These are phyloP conservation scores for Fraxinus cuspidata DNA, from an alignment of 257 asterid genomes.

Conservation along the genomic window DNA sequence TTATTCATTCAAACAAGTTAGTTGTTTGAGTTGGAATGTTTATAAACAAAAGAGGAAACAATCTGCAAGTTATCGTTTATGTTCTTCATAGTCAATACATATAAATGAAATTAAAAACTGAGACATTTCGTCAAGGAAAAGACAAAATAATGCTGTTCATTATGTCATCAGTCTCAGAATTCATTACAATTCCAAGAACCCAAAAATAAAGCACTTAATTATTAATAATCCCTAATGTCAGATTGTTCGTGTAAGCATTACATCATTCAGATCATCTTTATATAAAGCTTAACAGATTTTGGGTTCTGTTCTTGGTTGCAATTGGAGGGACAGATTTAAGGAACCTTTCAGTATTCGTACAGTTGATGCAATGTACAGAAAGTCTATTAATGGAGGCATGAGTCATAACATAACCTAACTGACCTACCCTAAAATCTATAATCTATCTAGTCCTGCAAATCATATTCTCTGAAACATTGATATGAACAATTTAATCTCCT, in stretches of 20 bases:
- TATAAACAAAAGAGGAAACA: constrained; percentile 19
- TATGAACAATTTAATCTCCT: no score
- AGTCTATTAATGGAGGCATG: constrained; percentile 20
- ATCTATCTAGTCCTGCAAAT: neutral
- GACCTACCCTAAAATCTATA: neutral
- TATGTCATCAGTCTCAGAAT: neutral
- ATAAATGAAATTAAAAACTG: neutral
- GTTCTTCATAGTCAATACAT: neutral
- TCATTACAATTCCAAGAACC: neutral
- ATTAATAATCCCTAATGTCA: constrained; percentile 26
- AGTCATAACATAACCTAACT: neutral
- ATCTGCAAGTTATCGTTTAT: constrained; percentile 9
- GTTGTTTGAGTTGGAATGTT: neutral
- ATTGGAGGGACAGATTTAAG: constrained; percentile 32
- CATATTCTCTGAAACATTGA: no score
- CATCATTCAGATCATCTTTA: constrained; percentile 28
- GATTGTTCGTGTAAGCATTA: constrained; percentile 37
- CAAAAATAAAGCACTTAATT: neutral
- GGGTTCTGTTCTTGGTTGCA: constrained; percentile 36
- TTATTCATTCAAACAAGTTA: neutral
- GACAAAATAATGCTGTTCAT: neutral
- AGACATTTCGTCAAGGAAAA: constrained; percentile 12
- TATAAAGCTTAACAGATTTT: constrained; percentile 26
- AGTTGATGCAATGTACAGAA: constrained; percentile 32
- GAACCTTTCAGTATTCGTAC: constrained; percentile 28